These are phyloP conservation scores for Penicillium sp. DNA, from an alignment of 2,329 filamentous ascomycete genomes.

Conservation along the genomic window DNA sequence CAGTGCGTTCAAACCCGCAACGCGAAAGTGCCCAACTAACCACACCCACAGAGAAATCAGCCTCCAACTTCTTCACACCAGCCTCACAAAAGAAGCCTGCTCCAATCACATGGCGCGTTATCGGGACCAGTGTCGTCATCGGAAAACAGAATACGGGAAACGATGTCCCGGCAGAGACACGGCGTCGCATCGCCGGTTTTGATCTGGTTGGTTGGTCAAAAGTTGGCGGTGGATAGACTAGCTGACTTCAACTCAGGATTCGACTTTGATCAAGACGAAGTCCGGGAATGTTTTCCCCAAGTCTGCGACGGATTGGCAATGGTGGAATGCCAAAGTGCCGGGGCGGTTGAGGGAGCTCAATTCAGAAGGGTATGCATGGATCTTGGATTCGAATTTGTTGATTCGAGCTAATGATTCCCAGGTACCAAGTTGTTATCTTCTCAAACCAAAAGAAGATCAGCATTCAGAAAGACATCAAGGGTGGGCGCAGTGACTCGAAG, in stretches of 20 bases:
- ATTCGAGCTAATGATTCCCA: constrained; percentile 33
- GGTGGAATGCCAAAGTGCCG: constrained; percentile 80
- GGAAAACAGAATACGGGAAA: constrained; percentile 63
- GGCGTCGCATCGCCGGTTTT: constrained; percentile 47
- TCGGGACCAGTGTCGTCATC: constrained; percentile 71
- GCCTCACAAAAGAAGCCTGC: constrained; percentile 81
- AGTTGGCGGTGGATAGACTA: too few relatives aligned
- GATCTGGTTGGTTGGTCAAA: constrained; percentile 41
- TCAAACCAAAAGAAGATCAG: constrained; percentile 88
- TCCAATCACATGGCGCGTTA: constrained; percentile 67
- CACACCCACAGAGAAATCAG: constrained; percentile 47
- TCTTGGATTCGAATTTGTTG: background rate
- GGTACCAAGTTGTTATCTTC: constrained; percentile 75
- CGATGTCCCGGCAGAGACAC: constrained; percentile 15
- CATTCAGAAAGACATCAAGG: constrained; percentile 71
- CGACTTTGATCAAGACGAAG: constrained; percentile 76
- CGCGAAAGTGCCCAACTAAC: background rate
- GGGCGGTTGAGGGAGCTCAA: constrained; percentile 66
- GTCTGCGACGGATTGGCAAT: constrained; percentile 82
- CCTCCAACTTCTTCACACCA: constrained; percentile 87
- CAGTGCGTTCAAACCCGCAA: constrained; percentile 41
- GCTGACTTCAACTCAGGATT: constrained; percentile 60
- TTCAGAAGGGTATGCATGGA: constrained; percentile 66
- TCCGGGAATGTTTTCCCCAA: constrained; percentile 78
- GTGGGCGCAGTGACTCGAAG: constrained; percentile 65